Conservation (phyloP, 495 filamentous ascomycete species). For the Annulohypoxylon maeteangense region DNA sequence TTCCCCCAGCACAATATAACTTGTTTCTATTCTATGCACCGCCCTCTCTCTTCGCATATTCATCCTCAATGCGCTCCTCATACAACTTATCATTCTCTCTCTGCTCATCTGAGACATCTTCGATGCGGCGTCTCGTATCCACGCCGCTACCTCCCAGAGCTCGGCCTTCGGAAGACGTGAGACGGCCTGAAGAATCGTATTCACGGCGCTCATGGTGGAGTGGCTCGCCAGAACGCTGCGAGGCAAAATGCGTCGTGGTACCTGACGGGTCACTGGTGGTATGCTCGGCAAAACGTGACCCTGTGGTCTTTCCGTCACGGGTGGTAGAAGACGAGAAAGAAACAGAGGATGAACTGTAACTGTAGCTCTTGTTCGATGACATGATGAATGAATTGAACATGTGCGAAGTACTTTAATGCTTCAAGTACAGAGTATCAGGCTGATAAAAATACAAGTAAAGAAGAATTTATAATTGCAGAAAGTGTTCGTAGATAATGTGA, state of each 20-base stretch:
- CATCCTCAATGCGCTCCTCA: slow-evolving; percentile 78
- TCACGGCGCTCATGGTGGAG: slow-evolving; percentile 25
- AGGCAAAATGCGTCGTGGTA: slow-evolving; percentile 23
- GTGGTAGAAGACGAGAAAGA: slow-evolving; percentile 34
- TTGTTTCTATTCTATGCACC: slow-evolving; percentile 60
- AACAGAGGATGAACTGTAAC: slow-evolving; percentile 29
- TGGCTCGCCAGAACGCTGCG: slow-evolving; percentile 28
- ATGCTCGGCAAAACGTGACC: slow-evolving; percentile 26
- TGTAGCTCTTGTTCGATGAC: slow-evolving; percentile 27
- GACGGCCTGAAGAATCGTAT: slow-evolving; percentile 36
- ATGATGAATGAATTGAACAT: slow-evolving; percentile 2
- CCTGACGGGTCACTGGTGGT: slow-evolving; percentile 29
- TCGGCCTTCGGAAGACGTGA: slow-evolving; percentile 25
- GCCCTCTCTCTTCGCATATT: slow-evolving; percentile 81
- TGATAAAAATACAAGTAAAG: neutral
- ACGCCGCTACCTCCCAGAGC: neutral
- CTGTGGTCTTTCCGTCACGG: slow-evolving; percentile 33
- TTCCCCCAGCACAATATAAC: neutral
- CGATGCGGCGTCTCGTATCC: slow-evolving; percentile 31
- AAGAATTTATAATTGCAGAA: neutral
- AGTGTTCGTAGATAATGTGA: neutral
- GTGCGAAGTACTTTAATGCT: neutral
- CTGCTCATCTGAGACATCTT: slow-evolving; percentile 40
- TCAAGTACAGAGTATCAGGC: neutral
- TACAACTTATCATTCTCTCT: slow-evolving; percentile 69